Base-by-base conservation (phyloP, 2,329 filamentous ascomycete genomes). In the Phialemoniopsis sp. region DNA sequence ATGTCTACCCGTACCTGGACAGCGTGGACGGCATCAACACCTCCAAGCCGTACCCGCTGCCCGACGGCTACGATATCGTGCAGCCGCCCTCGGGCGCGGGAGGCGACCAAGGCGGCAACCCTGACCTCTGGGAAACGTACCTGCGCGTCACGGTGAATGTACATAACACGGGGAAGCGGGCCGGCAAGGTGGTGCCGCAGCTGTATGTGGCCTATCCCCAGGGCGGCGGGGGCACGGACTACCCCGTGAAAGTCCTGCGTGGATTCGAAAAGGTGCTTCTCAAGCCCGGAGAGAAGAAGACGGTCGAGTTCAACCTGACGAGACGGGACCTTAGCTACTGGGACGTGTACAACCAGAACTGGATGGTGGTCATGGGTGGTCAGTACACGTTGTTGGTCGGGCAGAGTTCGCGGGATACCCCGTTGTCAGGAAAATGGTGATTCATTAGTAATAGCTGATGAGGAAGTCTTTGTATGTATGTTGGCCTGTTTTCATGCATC, bases 231-330 rank as follows among this genome's bases (percentile, higher is more conserved):
- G 13, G 31, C n/a, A 21, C 32, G 19, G 46, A 48, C 15, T 49
- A 47, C 18, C 46, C 46, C 5, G 59, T 80, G 3, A 72, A 73
- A 40, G 79, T 82, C n/a, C 68, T 89, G 15, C 75, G 86, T 13
- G 84, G 84, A 21, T 89, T 89, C 53, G 80, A 84, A 46, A 89
- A 89, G 66, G 64, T 86, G 3, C 57, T 64, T 18, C 59, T 89
- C 13, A 63, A 69, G 4, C 67, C 72, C 0, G 70, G 68, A 1
- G 58, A 68, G 38, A 59, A 55, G 3, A 53, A 52, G 78, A 61
- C 53, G 3, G 58, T 73, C 13, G 56, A 40, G 0, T 61, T 78
- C 43, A 54, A 60, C n/a, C 46, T 80, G 17, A 72, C 61, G 14
- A 59, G 73, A 15, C 67, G 73, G 29, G 75, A 78, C 50, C 44